These are phyloP conservation scores for Aristolochia contorta DNA, from an alignment of 164 flowering plant species.

Conservation along the genomic window DNA sequence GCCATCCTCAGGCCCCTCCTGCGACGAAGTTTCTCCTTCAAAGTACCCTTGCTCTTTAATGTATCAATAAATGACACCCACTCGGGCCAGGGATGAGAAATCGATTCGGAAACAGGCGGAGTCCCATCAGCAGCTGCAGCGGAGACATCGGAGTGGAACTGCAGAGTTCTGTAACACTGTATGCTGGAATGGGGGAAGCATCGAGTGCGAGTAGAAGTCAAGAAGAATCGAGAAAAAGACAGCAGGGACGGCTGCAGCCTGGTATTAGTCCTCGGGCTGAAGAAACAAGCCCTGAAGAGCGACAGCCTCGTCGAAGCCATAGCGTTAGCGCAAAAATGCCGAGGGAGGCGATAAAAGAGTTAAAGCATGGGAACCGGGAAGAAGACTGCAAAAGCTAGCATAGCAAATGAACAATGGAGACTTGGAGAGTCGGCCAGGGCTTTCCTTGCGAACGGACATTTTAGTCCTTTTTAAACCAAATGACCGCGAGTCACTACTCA, in stretches of 20 bases:
- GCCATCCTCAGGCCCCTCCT: neutral
- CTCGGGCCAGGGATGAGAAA: constrained; percentile 70
- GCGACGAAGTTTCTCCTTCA: constrained; percentile 1
- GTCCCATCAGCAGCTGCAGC: constrained; percentile 11
- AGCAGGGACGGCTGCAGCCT: constrained; percentile 9
- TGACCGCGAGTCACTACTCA: no score
- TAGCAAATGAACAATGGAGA: no score
- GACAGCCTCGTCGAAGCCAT: constrained; percentile 18
- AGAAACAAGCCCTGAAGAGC: constrained; percentile 13
- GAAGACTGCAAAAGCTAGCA: no score
- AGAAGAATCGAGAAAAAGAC: constrained; percentile 3
- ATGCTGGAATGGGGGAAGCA: constrained; percentile 2
- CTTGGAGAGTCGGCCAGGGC: no score
- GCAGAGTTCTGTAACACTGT: neutral
- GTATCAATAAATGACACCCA: constrained; percentile 60
- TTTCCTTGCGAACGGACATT: no score
- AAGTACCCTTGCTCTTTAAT: constrained; percentile 58
- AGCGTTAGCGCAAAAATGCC: no score
- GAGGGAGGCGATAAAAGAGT: no score
- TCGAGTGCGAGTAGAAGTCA: neutral
- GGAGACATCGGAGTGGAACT: constrained; percentile 8
- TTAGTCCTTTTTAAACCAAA: no score
- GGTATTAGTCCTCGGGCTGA: constrained; percentile 6
- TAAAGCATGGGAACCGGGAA: no score
- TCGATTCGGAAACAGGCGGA: constrained; percentile 3